phyloP scores from a whole-genome alignment of 2,329 filamentous ascomycete species.

The Thielaviopsis euricoi region DNA sequence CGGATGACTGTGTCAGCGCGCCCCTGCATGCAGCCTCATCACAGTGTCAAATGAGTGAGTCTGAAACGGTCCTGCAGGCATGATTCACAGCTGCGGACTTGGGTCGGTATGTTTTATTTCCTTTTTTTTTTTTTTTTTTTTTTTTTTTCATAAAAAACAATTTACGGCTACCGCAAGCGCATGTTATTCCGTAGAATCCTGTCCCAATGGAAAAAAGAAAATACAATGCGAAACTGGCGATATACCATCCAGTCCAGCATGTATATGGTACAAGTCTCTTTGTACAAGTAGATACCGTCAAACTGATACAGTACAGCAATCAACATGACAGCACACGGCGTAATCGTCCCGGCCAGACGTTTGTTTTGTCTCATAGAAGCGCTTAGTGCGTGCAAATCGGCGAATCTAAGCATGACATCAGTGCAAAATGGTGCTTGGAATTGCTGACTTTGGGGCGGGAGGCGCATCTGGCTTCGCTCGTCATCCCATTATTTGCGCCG shows the following conservation, averaged over 20 bases:
- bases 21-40: neutral
- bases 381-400: neutral
- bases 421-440: neutral
- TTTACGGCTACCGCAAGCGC: neutral
- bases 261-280: too few relatives aligned
- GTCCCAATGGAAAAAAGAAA: too few relatives aligned
- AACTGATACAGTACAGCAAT: too few relatives aligned
- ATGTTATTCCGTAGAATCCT: too few relatives aligned
- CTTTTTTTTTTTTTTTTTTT: neutral
- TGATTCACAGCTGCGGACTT: neutral
- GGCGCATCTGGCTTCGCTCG: neutral
- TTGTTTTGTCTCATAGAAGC: neutral
- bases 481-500: neutral
- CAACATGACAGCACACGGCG: too few relatives aligned
- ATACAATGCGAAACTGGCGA: too few relatives aligned
- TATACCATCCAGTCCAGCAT: too few relatives aligned
- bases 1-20: neutral
- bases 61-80: too few relatives aligned
- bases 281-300: too few relatives aligned
- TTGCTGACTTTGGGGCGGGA: neutral
- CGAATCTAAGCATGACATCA: neutral
- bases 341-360: neutral
- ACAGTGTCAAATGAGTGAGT: neutral
- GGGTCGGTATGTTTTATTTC: neutral
- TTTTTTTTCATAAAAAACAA: too few relatives aligned